Evolutionary conservation across 2,329 filamentous ascomycete genomes (phyloP).

Genomic region (Colletotrichum orchidophilum): DNA sequence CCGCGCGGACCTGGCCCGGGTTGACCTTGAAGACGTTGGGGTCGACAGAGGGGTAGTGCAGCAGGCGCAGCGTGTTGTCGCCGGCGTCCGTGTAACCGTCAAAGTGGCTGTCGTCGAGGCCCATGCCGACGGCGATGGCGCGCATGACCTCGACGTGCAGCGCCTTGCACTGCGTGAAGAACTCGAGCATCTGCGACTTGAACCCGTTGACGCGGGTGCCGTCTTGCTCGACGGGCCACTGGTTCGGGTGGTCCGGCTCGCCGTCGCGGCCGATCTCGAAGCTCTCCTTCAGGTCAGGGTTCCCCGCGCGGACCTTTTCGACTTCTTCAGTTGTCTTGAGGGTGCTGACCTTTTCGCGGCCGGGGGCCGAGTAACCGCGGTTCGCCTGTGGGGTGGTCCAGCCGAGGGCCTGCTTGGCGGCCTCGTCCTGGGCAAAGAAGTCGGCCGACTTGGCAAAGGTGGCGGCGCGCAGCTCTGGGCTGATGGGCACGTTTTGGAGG

Average conservation of each 20-base stretch:
- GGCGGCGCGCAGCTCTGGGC: conserved; percentile 63
- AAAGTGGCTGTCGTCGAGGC: conserved; percentile 74
- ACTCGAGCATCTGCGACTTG: conserved; percentile 76
- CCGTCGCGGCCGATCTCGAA: conserved; percentile 71
- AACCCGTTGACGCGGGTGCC: conserved; percentile 65
- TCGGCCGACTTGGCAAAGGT: conserved; percentile 74
- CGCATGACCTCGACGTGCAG: conserved; percentile 84
- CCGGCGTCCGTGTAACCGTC: conserved; percentile 76
- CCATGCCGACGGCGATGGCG: conserved; percentile 85
- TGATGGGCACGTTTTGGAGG: conserved; percentile 80
- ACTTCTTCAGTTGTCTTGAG: conserved; percentile 65
- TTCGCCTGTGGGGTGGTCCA: conserved; percentile 81
- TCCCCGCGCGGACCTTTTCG: conserved; percentile 63
- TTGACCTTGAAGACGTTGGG: conserved; percentile 73
- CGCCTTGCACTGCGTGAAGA: conserved; percentile 78
- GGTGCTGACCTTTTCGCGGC: conserved; percentile 76
- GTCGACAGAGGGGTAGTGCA: conserved; percentile 79
- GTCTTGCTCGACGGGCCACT: conserved; percentile 72
- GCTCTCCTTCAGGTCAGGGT: conserved; percentile 73
- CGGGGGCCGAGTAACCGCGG: conserved; percentile 75
- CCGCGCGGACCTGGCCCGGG: conserved; percentile 77
- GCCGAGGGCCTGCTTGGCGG: conserved; percentile 70
- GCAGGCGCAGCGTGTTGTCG: conserved; percentile 76
- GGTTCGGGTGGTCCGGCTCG: conserved; percentile 73
- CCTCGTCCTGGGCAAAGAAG: conserved; percentile 74